Evolutionary conservation across 768 basidiomycete species (phyloP).

Genomic region (Rhodotorula taiwanensis): DNA sequence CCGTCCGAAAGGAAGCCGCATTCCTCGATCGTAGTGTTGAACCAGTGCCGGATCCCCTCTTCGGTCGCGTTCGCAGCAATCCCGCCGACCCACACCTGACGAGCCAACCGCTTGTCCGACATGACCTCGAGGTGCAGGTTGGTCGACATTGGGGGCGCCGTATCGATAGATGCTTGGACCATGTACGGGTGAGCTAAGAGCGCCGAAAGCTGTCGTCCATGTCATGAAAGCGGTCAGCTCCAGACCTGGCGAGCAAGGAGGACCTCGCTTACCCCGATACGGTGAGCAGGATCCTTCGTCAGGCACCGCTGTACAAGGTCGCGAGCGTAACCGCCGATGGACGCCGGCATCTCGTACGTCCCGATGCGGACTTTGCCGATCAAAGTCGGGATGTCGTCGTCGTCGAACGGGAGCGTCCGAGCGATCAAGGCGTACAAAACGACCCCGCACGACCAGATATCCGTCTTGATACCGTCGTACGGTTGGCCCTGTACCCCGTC

Average conservation of each 20-base stretch:
- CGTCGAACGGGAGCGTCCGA: slow-evolving; percentile 85
- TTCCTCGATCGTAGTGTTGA: too few relatives aligned
- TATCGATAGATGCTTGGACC: too few relatives aligned
- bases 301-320: slow-evolving; percentile 77
- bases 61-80: too few relatives aligned
- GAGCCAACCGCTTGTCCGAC: too few relatives aligned
- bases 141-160: too few relatives aligned
- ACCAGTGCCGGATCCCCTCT: too few relatives aligned
- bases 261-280: slow-evolving; percentile 56
- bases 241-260: too few relatives aligned
- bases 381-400: slow-evolving; percentile 70
- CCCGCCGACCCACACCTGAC: too few relatives aligned
- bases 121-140: too few relatives aligned
- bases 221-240: neutral
- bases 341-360: slow-evolving; percentile 63
- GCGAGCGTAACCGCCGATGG: slow-evolving; percentile 63
- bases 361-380: slow-evolving; percentile 73
- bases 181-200: too few relatives aligned
- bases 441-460: slow-evolving; percentile 96
- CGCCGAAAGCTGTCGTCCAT: too few relatives aligned
- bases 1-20: too few relatives aligned
- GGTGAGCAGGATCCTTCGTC: slow-evolving; percentile 60
- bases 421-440: slow-evolving; percentile 83
- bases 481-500: slow-evolving; percentile 66
- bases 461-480: slow-evolving; percentile 79